Evolutionary conservation across 2,329 filamentous ascomycete genomes (phyloP), one percentile per base, ranked within the genome.

Genomic region (Cladosporium austrohemisphaericum): DNA sequence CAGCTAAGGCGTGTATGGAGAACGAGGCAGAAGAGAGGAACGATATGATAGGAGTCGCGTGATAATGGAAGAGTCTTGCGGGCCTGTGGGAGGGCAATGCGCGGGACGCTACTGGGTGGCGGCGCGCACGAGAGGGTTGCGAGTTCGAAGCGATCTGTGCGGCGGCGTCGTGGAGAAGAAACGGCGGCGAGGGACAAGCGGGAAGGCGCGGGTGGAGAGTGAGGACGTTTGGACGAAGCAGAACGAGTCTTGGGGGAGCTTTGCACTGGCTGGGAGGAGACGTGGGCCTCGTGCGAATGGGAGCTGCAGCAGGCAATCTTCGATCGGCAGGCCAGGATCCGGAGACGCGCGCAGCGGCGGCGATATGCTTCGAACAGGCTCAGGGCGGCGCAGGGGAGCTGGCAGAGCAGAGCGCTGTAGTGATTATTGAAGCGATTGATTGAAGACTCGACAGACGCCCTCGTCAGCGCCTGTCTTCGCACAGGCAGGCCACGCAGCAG

Each of bases 41-140:
- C 44, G 33, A 47, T 38, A 47, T 47, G 44, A 47, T 47, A 47
- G 44, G 44, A 47, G 44, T 47, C 44, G 44, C 44, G 44, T 38
- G 44, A 37, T 47, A 47, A 47, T 46, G 43, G 33, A 26, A 37
- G 33, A 29, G 44, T 28, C 22, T 33, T 9, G 32, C 22, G 22
- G 43, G 32, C 10, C 31, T n/a, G 20, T 36, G 43, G 31, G 19
- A 32, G n/a, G n/a, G n/a, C n/a, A n/a, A n/a, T n/a, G n/a, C 41
- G 43, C 29, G 22, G 29, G 16, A 36, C 33, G 22, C 41, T 44
- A 35, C 29, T 19, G 38, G 29, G 33, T 37, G 44, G 44, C 33
- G 33, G 44, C 44, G 44, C n/a, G n/a, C 44, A 19, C 43, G 22
- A 46, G 43, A 46, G 23, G 43, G 43, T 46, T 46, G 41, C 41